phyloP scores from a whole-genome alignment of 2,329 filamentous ascomycete genomes.

The Tolypocladium cylindrosporum region DNA sequence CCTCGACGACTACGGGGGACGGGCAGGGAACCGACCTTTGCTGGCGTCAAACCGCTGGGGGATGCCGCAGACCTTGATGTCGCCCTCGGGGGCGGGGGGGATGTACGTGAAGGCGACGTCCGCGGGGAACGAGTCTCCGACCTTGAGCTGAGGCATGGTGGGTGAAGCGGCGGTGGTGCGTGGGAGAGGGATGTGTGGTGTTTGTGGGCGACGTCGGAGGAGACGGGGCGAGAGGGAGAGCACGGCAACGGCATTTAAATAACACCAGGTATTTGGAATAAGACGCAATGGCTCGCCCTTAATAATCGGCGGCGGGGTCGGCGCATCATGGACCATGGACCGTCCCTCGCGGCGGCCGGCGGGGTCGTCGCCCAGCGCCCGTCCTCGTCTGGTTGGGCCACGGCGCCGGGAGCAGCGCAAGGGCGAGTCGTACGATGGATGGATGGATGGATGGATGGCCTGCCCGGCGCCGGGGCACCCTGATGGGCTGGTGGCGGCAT shows the following conservation, averaged over 20 bases:
- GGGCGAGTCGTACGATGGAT: not conserved
- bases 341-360: not conserved
- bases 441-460: not conserved
- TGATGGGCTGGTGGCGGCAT: not conserved
- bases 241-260: not conserved
- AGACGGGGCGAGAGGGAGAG: not conserved
- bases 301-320: not conserved
- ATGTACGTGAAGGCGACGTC: constrained; percentile 78
- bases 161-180: not conserved
- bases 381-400: not conserved
- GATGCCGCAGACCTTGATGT: constrained; percentile 67
- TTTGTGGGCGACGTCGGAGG: not conserved
- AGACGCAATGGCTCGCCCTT: not conserved
- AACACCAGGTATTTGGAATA: not conserved
- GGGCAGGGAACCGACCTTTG: constrained; percentile 41
- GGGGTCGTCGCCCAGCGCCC: not conserved
- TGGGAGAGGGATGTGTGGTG: not conserved
- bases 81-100: constrained; percentile 60
- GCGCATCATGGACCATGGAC: not conserved
- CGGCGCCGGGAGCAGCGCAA: not conserved
- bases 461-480: not conserved
- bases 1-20: not conserved
- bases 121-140: constrained; percentile 74
- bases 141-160: constrained; percentile 56
- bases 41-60: constrained; percentile 71